Evolutionary conservation across 2,329 filamentous ascomycete genomes (phyloP), one percentile per base, ranked within the genome.

Genomic region (Trichoderma koningii): DNA sequence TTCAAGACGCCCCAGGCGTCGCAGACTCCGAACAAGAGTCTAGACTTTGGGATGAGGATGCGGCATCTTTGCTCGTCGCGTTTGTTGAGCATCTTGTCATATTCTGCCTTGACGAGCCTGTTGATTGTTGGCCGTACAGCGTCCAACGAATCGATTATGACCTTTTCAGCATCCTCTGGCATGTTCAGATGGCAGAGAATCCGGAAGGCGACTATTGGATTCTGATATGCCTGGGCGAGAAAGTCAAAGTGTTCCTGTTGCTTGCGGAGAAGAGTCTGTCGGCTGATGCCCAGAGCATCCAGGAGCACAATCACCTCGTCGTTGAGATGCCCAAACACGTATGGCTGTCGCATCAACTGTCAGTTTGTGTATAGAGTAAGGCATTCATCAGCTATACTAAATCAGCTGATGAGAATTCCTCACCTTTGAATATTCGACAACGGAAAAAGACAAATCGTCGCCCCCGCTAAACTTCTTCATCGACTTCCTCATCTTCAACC

Each of bases 381-480:
- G 10, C 7, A 34, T 10, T 34, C 30, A 12, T 34, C 30, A 10
- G 30, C 9, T 34, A 10, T 3, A 34, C 30, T 10, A n/a, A n/a
- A n/a, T n/a, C n/a, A n/a, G n/a, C n/a, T n/a, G n/a, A n/a, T n/a
- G n/a, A n/a, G n/a, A n/a, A n/a, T n/a, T 3, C 30, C 30, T 41
- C 65, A 77, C 77, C 71, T 78, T 79, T 15, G 78, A 79, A 65
- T 77, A 75, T 7, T 76, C 76, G 0, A 80, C 76, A 0, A 78
- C 76, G 5, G 74, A 70, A 57, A 80, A 77, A 3, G 73, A 75
- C 28, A 72, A 63, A 67, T 79, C 76, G 2, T 73, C 67, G 1
- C 74, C 74, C 4, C 76, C 77, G 23, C 69, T 75, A 66, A 80
- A 78, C 66, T 80, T 80, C 65, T 75, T 75, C 77, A 80, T 80